Base-by-base conservation (phyloP, 2,329 filamentous ascomycete genomes). In the Claviceps pusilla region DNA sequence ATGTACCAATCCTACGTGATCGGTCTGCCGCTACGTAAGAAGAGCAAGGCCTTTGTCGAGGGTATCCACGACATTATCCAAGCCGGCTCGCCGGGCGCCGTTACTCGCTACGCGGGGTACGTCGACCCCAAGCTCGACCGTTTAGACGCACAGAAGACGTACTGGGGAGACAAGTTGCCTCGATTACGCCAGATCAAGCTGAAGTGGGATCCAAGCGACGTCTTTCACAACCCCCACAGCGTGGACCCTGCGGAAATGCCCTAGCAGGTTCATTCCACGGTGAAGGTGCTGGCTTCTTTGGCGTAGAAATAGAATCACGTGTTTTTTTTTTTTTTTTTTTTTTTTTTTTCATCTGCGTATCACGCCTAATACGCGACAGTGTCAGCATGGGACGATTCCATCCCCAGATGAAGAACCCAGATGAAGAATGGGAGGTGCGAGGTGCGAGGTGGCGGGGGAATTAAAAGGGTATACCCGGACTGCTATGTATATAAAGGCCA, bases 1-100 rank as follows among this genome's bases (percentile, higher is more conserved):
- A 83, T 81, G 68, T 76, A 81, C 62, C 79, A 85, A 61, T 77
- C 76, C 0, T 84, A 84, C 61, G 78, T 72, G 9, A 61, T 84
- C 48, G 77, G 75, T 19, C 59, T 79, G 0, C 67, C 66, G 1
- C 61, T 82, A 14, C 70, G 68, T 1, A 57, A 68, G n/a, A 68
- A 66, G 12, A 78, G 75, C 2, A 72, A 68, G 54, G 59, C 66
- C 0, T 83, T 83, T 53, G 62, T 83, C 43, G 66, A 70, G 16
- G 74, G 73, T 6, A 68, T 84, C 48, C 75, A 80, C 61, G 57
- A 66, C 12, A 68, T 60, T 33, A 71, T 79, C 42, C 62, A 64
- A 41, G 60, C 60, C 4, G 64, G 69, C 5, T 68, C 70, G 11
- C 63, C 68, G 1, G 63, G 67, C 3, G 68, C 68, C 0, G 65